These are phyloP conservation scores for Kwoniella botswanensis DNA, from an alignment of 768 basidiomycete genomes.

Conservation along the genomic window DNA sequence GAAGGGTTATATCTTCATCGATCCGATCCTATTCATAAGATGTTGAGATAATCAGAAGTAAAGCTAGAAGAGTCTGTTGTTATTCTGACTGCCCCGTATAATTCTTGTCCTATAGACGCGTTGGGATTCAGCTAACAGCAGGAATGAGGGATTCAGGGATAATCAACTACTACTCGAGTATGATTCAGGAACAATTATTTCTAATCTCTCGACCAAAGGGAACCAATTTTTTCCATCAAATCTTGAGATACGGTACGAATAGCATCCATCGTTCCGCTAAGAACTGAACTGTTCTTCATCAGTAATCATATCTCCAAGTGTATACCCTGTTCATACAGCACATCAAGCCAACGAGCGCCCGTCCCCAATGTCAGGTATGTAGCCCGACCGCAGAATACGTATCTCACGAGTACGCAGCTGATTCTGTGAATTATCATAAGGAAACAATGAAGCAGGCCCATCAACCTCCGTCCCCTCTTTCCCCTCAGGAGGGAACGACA, in stretches of 20 bases:
- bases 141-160: neutral
- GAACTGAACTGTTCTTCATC: no score
- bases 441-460: neutral
- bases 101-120: neutral
- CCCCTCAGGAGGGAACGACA: neutral
- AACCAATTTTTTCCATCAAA: neutral
- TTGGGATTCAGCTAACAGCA: neutral
- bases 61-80: neutral
- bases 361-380: neutral
- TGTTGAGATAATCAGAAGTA: no score
- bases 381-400: no score
- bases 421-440: neutral
- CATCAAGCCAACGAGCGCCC: neutral
- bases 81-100: neutral
- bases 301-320: neutral
- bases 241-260: no score
- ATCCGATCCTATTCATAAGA: no score
- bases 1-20: no score
- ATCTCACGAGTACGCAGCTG: no score
- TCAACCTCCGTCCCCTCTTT: neutral
- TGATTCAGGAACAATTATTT: neutral
- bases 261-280: no score
- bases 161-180: no score
- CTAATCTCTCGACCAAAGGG: neutral
- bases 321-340: neutral